Evolutionary conservation across 2,329 filamentous ascomycete genomes (phyloP).

Genomic region (Cadophora sp.): DNA sequence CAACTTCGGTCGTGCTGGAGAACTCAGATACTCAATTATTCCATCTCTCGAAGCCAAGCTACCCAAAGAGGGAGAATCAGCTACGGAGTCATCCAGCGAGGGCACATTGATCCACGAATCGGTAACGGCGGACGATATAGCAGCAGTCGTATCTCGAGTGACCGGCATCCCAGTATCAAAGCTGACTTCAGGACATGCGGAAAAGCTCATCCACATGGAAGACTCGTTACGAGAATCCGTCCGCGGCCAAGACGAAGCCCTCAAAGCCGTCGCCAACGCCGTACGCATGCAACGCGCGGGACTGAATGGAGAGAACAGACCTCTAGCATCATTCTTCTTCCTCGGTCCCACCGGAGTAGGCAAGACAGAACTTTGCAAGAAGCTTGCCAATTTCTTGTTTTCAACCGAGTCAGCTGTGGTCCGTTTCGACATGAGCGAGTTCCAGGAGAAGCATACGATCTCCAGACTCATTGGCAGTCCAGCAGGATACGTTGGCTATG

Average conservation of each 20-base stretch:
- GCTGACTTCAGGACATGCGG: slow-evolving; percentile 89
- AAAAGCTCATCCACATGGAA: slow-evolving; percentile 96
- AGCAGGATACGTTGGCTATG: slow-evolving; percentile 94
- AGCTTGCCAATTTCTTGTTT: slow-evolving; percentile 91
- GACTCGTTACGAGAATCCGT: slow-evolving; percentile 83
- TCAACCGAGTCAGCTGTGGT: slow-evolving; percentile 90
- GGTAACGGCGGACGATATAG: slow-evolving; percentile 95
- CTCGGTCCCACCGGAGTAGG: slow-evolving; percentile 95
- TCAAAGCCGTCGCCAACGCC: slow-evolving; percentile 89
- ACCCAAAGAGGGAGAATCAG: slow-evolving; percentile 51
- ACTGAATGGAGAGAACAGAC: slow-evolving; percentile 87
- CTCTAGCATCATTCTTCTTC: slow-evolving; percentile 96
- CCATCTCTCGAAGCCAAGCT: slow-evolving; percentile 80
- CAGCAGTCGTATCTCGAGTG: slow-evolving; percentile 85
- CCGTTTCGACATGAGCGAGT: slow-evolving; percentile 97
- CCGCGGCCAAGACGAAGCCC: slow-evolving; percentile 91
- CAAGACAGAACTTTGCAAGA: slow-evolving; percentile 97
- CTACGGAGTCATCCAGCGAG: slow-evolving; percentile 40
- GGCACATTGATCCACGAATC: slow-evolving; percentile 83
- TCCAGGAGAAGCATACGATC: slow-evolving; percentile 96
- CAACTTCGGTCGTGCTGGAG: slow-evolving; percentile 88
- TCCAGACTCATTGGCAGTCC: slow-evolving; percentile 89
- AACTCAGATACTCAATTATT: slow-evolving; percentile 87
- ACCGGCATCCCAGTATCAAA: slow-evolving; percentile 91
- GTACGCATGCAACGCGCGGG: slow-evolving; percentile 94